phyloP scores from a whole-genome alignment of 192 early-diverging fungal genomes.

The Dissophora globulifera region DNA sequence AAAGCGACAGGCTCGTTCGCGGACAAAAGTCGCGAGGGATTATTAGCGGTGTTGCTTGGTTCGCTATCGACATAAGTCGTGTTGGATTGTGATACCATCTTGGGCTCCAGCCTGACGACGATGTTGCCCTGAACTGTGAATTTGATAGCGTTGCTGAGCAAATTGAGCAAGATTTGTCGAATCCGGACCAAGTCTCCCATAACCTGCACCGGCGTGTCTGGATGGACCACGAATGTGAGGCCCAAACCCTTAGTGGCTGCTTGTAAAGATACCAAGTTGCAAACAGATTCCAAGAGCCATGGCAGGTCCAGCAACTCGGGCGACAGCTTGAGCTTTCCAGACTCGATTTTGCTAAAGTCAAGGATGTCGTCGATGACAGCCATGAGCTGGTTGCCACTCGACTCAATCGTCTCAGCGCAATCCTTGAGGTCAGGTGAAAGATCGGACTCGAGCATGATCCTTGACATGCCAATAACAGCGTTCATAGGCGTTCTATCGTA shows the following conservation, averaged over 20 bases:
- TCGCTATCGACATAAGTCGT: too few species aligned
- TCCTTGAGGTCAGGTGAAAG: conserved; percentile 77
- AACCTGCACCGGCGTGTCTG: conserved; percentile 52
- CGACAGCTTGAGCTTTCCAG: conserved; percentile 76
- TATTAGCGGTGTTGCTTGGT: conserved; percentile 6
- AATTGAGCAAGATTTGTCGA: conserved; percentile 63
- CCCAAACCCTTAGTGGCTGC: conserved; percentile 35
- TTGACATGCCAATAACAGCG: conserved; percentile 77
- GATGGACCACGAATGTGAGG: conserved; percentile 46
- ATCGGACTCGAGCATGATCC: conserved; percentile 76
- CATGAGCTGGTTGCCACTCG: conserved; percentile 54
- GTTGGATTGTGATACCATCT: too few species aligned
- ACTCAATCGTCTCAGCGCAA: conserved; percentile 57
- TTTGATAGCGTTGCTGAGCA: conserved; percentile 67
- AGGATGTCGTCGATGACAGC: conserved; percentile 81
- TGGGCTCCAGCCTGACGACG: conserved; percentile 47
- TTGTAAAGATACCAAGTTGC: conserved; percentile 52
- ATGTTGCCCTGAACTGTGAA: conserved; percentile 60
- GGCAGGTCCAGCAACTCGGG: conserved; percentile 69
- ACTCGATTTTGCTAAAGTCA: conserved; percentile 85
- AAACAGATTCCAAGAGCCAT: conserved; percentile 49
- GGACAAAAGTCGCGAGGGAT: conserved; percentile 13
- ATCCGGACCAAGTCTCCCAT: conserved; percentile 65
- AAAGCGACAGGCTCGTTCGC: too few species aligned
- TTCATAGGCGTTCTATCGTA: conserved; percentile 87